These are phyloP conservation scores for Rhododendron williamsianum DNA, from an alignment of 148 eudicot genomes.

Conservation along the genomic window DNA sequence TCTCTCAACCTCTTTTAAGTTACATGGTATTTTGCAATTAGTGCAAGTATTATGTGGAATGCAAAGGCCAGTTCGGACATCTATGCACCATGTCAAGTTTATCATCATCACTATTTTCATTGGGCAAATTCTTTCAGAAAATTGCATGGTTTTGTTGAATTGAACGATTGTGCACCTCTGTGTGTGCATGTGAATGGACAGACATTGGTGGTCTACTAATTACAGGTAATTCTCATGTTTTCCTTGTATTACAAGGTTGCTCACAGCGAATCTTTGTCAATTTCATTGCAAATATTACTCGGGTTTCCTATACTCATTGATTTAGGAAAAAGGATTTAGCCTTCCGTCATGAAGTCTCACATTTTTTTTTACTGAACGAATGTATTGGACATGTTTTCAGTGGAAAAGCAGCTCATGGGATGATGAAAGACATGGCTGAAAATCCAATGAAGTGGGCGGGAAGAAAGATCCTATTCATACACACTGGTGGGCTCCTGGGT, in stretches of 20 bases:
- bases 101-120: neutral
- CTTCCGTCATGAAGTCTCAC: neutral
- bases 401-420: constrained; percentile 82
- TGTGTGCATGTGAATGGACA: neutral
- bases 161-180: neutral
- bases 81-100: neutral
- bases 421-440: constrained; percentile 73
- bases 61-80: neutral
- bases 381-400: constrained; percentile 25
- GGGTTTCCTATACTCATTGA: neutral
- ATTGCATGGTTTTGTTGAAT: neutral
- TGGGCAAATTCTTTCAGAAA: neutral
- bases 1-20: neutral
- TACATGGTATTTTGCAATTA: neutral
- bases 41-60: neutral
- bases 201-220: neutral
- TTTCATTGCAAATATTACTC: neutral
- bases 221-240: neutral
- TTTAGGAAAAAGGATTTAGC: neutral
- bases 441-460: constrained; percentile 83
- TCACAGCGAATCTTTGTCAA: neutral
- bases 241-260: neutral
- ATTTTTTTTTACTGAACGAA: neutral
- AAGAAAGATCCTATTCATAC: constrained; percentile 78
- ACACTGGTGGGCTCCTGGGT: constrained; percentile 93